phyloP scores from a whole-genome alignment of 2,329 filamentous ascomycete species.

The Acarospora socialis region DNA sequence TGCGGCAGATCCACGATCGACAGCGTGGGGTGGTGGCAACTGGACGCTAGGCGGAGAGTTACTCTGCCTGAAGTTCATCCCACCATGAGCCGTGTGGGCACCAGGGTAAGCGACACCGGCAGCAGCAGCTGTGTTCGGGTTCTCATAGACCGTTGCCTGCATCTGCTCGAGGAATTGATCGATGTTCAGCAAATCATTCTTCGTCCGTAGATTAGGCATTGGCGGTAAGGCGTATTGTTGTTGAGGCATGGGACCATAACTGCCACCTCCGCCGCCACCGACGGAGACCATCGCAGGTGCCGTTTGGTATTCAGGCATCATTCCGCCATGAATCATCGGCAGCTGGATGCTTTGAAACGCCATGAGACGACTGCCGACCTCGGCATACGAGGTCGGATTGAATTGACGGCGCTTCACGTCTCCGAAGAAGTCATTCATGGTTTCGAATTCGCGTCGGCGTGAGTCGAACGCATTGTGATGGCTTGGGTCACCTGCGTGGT shows the following conservation, averaged over 20 bases:
- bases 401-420: slow-evolving; percentile 84
- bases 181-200: slow-evolving; percentile 85
- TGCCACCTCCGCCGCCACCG: slow-evolving; percentile 35
- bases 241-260: slow-evolving; percentile 50
- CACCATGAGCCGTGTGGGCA: slow-evolving; percentile 46
- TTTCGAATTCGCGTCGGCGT: slow-evolving; percentile 74
- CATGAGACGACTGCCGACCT: slow-evolving; percentile 78
- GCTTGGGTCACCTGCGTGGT: slow-evolving; percentile 50
- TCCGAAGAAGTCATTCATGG: slow-evolving; percentile 85
- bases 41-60: slow-evolving; percentile 39
- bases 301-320: slow-evolving; percentile 38
- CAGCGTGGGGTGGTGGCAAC: slow-evolving; percentile 28
- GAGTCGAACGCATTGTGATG: slow-evolving; percentile 52
- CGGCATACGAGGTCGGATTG: slow-evolving; percentile 75
- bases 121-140: slow-evolving; percentile 63
- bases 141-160: slow-evolving; percentile 92
- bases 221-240: slow-evolving; percentile 76
- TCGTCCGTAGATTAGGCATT: slow-evolving; percentile 77
- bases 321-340: slow-evolving; percentile 42
- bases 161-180: slow-evolving; percentile 93
- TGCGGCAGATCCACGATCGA: slow-evolving; percentile 24
- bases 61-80: slow-evolving; percentile 39
- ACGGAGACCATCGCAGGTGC: slow-evolving; percentile 42
- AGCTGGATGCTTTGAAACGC: slow-evolving; percentile 58
- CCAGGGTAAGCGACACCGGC: slow-evolving; percentile 65